Evolutionary conservation across 352 stramenopile species (phyloP).

Genomic region (Elongisporangium anandrum): DNA sequence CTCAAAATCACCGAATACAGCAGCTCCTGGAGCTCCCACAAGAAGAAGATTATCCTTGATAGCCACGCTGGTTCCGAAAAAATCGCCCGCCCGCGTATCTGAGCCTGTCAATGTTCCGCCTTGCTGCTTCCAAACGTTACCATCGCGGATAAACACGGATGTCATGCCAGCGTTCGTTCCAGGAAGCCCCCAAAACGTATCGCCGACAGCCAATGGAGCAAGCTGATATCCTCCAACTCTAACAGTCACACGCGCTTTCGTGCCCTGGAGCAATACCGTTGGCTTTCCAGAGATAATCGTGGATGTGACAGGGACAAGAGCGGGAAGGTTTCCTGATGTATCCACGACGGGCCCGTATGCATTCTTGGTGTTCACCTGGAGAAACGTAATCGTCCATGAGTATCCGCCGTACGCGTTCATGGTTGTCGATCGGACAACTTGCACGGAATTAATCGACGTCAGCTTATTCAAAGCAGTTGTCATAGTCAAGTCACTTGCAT

Average conservation of each 20-base stretch:
- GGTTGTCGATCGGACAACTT: constrained; percentile 46
- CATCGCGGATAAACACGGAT: constrained; percentile 55
- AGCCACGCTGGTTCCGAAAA: constrained; percentile 74
- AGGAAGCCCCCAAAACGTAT: constrained; percentile 50
- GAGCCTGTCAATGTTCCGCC: constrained; percentile 39
- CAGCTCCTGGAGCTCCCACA: constrained; percentile 57
- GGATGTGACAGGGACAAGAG: constrained; percentile 40
- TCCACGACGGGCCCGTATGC: constrained; percentile 66
- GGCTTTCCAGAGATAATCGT: constrained; percentile 15
- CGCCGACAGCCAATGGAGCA: constrained; percentile 17
- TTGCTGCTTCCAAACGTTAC: constrained; percentile 79
- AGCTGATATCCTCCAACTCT: constrained; percentile 49
- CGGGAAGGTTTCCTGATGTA: constrained; percentile 62
- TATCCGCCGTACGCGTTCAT: constrained; percentile 79
- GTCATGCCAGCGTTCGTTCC: constrained; percentile 54
- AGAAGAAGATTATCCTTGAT: constrained; percentile 45
- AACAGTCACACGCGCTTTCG: constrained; percentile 46
- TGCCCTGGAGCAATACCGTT: constrained; percentile 39
- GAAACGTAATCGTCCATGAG: constrained; percentile 83
- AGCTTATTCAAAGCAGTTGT: constrained; percentile 63
- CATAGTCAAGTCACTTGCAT: constrained; percentile 46
- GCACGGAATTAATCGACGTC: constrained; percentile 62
- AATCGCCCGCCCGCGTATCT: constrained; percentile 61
- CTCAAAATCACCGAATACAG: constrained; percentile 72
- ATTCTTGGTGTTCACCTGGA: constrained; percentile 74